Base-by-base conservation (phyloP, 495 filamentous ascomycete species). In the Podospora pseudopauciseta region DNA sequence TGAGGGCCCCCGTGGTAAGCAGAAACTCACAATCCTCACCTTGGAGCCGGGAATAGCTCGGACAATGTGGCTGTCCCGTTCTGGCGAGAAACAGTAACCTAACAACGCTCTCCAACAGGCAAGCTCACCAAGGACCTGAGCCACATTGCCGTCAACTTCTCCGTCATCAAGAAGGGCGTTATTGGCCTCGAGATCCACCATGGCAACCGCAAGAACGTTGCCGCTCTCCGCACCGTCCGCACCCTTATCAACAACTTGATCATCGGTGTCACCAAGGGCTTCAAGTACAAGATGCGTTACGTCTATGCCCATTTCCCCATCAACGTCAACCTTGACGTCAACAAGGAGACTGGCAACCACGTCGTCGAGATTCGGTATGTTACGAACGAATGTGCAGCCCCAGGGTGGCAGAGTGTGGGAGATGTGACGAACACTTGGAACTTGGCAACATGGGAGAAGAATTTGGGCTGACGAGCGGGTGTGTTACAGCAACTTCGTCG, bases 281-380 rank as follows among this genome's bases (percentile, higher is more conserved):
- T 91, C 91, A 94, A 94, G 86, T 99, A 99, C 91, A 99, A 98
- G 91, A 98, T 99, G 95, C 92, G 95, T 73, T 99, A 99, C 84
- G 95, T 99, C 84, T 99, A 99, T 82, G 95, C 95, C 75, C 95
- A 99, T 89, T 99, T 99, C 80, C 95, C 95, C 80, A 99, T 99
- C 92, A 99, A 98, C 87, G 95, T 99, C 81, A 98, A 98, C 86
- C 83, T 99, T 73, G 93, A 98, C 69, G 94, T 96, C 90, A 95
- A 96, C 87, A 80, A 81, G 74, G 94, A 98, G 86, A 95, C 92
- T 71, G 94, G 91, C 65, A 80, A 87, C 71, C 89, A 77, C 77
- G 91, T 97, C 82, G 90, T 99, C 81, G 96, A 99, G 88, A 98
- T 99, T 83, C 89, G 94, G 93, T 96, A 90, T 77, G 92, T 76